These are phyloP conservation scores for Pichia sp. DNA, from an alignment of 1,139 yeast species.

Conservation along the genomic window DNA sequence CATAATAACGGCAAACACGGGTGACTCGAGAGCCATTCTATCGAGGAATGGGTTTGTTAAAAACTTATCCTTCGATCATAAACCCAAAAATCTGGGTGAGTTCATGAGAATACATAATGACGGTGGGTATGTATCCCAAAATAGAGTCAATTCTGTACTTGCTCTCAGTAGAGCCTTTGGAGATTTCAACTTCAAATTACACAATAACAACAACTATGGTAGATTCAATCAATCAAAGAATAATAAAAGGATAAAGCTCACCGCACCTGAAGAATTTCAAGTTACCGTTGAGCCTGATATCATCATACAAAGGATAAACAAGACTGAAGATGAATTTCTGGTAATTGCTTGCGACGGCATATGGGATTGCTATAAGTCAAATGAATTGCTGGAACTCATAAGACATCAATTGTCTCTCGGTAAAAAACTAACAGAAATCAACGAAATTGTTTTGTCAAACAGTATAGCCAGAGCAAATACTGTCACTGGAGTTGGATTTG, in stretches of 20 bases:
- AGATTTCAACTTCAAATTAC: constrained; percentile 54
- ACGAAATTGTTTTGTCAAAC: constrained; percentile 53
- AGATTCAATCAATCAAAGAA: constrained; percentile 21
- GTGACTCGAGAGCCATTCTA: constrained; percentile 65
- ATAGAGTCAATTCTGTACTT: constrained; percentile 65
- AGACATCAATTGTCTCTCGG: constrained; percentile 54
- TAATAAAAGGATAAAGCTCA: constrained; percentile 29
- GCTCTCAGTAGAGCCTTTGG: constrained; percentile 76
- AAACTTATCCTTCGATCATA: constrained; percentile 66
- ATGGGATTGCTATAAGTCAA: constrained; percentile 70
- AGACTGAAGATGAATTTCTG: constrained; percentile 48
- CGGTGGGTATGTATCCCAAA: constrained; percentile 63
- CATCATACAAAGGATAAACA: constrained; percentile 37
- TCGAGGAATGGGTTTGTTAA: constrained; percentile 49
- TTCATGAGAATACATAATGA: constrained; percentile 64
- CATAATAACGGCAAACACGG: constrained; percentile 58
- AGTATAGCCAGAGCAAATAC: constrained; percentile 69
- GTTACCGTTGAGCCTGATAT: constrained; percentile 71
- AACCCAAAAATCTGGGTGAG: constrained; percentile 72
- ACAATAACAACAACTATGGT: constrained; percentile 26
- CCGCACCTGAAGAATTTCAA: constrained; percentile 36
- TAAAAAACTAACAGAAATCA: constrained; percentile 50
- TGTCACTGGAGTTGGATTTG: constrained; percentile 72
- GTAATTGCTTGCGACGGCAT: constrained; percentile 74
- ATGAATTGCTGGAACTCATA: constrained; percentile 44